These are phyloP conservation scores for Melocanna baccifera DNA, from an alignment of 176 grass and related monocot species.

Conservation along the genomic window DNA sequence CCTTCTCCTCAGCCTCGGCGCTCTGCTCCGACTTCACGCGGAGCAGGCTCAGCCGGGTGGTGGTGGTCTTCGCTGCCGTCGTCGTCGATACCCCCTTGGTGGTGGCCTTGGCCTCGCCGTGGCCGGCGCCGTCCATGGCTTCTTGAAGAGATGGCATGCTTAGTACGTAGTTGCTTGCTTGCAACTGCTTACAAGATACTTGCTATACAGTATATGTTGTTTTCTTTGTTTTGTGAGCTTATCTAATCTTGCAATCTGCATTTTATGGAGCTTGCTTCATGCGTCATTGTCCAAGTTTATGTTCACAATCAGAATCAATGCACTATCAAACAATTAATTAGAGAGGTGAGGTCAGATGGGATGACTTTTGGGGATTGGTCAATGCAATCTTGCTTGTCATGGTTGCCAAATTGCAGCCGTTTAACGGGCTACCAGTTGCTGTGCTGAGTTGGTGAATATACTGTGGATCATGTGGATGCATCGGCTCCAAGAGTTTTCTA, in stretches of 20 bases:
- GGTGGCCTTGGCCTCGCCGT: background rate
- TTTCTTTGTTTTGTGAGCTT: background rate
- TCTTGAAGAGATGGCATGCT: slow-evolving; percentile 30
- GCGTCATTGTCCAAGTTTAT: background rate
- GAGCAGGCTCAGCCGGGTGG: slow-evolving; percentile 29
- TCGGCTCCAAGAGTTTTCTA: background rate
- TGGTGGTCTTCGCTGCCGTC: background rate
- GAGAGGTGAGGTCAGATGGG: background rate
- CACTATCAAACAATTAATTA: background rate
- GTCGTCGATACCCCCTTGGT: background rate
- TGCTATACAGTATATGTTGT: background rate
- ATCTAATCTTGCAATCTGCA: slow-evolving; percentile 1
- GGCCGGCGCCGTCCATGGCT: background rate
- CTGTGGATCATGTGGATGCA: background rate
- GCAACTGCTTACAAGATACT: background rate
- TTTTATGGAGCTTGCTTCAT: background rate
- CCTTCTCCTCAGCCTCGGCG: slow-evolving; percentile 28
- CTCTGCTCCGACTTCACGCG: slow-evolving; percentile 25
- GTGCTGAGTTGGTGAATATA: background rate
- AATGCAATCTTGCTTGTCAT: background rate
- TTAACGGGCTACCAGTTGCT: background rate
- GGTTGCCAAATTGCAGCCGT: slow-evolving; percentile 27
- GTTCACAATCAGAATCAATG: background rate
- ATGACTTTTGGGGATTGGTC: slow-evolving; percentile 2
- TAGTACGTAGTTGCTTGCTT: background rate